Evolutionary conservation across 495 filamentous ascomycete genomes (phyloP).

Genomic region (Amorphotheca resinae): DNA sequence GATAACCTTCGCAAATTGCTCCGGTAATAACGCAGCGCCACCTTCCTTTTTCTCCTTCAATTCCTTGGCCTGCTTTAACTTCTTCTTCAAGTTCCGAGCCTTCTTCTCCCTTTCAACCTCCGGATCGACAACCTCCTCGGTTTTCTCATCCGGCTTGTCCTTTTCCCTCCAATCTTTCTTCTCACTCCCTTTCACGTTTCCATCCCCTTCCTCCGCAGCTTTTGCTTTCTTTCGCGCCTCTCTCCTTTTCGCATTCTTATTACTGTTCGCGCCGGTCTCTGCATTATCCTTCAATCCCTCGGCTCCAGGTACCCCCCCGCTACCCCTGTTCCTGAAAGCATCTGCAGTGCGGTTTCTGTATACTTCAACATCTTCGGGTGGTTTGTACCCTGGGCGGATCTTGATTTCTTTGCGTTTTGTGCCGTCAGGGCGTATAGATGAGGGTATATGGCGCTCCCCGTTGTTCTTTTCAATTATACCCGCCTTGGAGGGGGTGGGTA

Average conservation of each 20-base stretch:
- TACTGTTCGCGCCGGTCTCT: conserved; percentile 37
- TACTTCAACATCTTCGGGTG: conserved; percentile 90
- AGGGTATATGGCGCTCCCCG: conserved; percentile 80
- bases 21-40: conserved; percentile 70
- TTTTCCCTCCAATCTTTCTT: conserved; percentile 18
- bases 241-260: conserved; percentile 89
- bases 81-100: conserved; percentile 88
- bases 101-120: conserved; percentile 86
- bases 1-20: conserved; percentile 95
- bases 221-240: conserved; percentile 86
- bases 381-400: conserved; percentile 83
- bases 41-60: conserved; percentile 82
- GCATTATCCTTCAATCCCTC: conserved; percentile 47
- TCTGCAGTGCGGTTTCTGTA: conserved; percentile 91
- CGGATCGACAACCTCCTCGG: conserved; percentile 39
- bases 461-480: conserved; percentile 68
- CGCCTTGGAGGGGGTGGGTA: conserved; percentile 42
- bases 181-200: conserved; percentile 21
- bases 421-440: conserved; percentile 76
- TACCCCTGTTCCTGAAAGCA: conserved; percentile 70
- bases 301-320: conserved; percentile 69
- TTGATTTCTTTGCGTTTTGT: conserved; percentile 82
- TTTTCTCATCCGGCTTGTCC: conserved; percentile 17
- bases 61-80: conserved; percentile 84
- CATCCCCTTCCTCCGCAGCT: conserved; percentile 27